Base-by-base conservation (phyloP, 2,329 filamentous ascomycete species). In the Nothophaeocryptopus gaeumannii region DNA sequence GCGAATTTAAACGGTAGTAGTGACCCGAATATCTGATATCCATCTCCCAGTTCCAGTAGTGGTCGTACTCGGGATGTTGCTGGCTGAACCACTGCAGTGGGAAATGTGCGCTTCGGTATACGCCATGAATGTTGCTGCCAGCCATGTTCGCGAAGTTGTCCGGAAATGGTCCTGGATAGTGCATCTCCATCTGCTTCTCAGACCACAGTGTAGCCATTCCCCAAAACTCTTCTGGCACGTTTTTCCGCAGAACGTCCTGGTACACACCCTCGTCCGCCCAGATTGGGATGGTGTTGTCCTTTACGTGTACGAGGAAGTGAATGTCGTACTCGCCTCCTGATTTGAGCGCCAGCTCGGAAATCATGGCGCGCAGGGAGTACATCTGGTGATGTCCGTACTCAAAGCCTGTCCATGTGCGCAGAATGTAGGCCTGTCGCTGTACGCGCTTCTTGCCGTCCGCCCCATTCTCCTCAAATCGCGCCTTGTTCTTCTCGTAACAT, bases 121-220 rank as follows among this genome's bases (percentile, higher is more conserved):
- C 89, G 13, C 91, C 91, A 67, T 97, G 91, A 1, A 96, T 83
- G 1, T 88, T 87, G 10, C 68, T 69, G 40, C 71, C 72, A 39
- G 73, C 73, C 48, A 95, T 78, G 43, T 86, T 80, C 50, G 78
- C 78, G 58, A 79, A 78, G 69, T 84, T 90, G 39, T 87, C 82
- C 55, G 95, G 89, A 63, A 89, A 85, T 20, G 96, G 84, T 41
- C 87, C 89, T 45, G 93, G 87, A 70, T 97, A 99, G 61, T 95
- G 79, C 50, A 90, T 81, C 45, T 86, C 78, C 90, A 97, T 96
- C 70, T 96, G 90, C 16, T 86, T 85, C 69, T 95, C 90, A 0
- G 89, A 93, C 93, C 93, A 99, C 5, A 97, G 78, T 0, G 88
- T 95, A 14, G 88, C 88, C 65, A 99, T 84, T 39, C 88, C 88